These are phyloP conservation scores for Pseudopithomyces maydicus DNA, from an alignment of 2,329 filamentous ascomycete species.

Conservation along the genomic window DNA sequence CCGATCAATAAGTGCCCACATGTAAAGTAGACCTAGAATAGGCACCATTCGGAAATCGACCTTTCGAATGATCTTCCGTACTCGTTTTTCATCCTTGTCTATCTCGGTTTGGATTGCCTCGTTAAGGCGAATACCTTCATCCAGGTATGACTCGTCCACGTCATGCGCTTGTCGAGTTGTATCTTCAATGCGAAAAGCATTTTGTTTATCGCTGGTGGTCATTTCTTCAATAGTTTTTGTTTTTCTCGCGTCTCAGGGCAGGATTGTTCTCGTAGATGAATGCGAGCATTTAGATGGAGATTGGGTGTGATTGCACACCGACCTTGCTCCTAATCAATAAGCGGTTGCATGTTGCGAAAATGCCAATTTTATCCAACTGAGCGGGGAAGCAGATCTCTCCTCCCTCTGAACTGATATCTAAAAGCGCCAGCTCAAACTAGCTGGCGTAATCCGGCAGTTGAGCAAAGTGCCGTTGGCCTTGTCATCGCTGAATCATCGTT, in stretches of 20 bases:
- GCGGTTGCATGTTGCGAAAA: not conserved
- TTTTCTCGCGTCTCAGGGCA: not conserved
- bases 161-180: constrained; percentile 4
- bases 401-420: not conserved
- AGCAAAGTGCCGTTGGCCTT: not conserved
- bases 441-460: not conserved
- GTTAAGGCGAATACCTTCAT: constrained; percentile 15
- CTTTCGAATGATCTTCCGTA: constrained; percentile 15
- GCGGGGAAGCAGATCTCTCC: constrained; percentile 2
- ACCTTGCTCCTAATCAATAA: not conserved
- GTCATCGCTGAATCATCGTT: constrained; percentile 1
- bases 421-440: not conserved
- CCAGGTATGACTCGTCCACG: constrained; percentile 16
- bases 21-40: constrained; percentile 16
- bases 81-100: constrained; percentile 15
- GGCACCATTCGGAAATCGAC: constrained; percentile 18
- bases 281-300: not conserved
- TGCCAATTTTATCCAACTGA: not conserved
- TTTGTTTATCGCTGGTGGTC: constrained; percentile 3
- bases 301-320: not conserved
- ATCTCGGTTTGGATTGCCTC: constrained; percentile 12
- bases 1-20: constrained; percentile 19
- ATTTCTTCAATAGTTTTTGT: not conserved
- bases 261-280: not conserved
- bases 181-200: constrained; percentile 5